phyloP scores from a whole-genome alignment of 2,329 filamentous ascomycete species.

The Dothidotthia symphoricarpi region DNA sequence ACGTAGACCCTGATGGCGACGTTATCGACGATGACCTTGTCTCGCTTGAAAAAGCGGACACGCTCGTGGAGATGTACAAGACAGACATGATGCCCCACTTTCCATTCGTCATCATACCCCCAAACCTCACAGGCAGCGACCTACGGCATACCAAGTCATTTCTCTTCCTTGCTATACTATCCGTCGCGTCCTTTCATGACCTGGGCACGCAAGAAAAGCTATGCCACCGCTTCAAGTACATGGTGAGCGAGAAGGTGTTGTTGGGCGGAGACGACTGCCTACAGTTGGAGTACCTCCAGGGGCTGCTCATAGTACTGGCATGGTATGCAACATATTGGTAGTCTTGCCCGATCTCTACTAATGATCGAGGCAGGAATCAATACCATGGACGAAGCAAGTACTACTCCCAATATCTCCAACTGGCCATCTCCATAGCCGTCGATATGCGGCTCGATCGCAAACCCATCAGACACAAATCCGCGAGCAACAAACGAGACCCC shows the following conservation, averaged over 20 bases:
- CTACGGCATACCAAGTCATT: constrained; percentile 33
- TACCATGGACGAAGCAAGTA: constrained; percentile 31
- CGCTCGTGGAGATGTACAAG: constrained; percentile 35
- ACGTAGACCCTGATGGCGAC: constrained; percentile 22
- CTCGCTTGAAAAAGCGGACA: constrained; percentile 25
- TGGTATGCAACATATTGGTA: constrained; percentile 16
- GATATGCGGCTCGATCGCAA: constrained; percentile 33
- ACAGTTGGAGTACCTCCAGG: constrained; percentile 30
- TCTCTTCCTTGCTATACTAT: constrained; percentile 29
- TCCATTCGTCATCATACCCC: constrained; percentile 38
- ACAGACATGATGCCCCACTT: constrained; percentile 41
- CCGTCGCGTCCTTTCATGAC: constrained; percentile 34
- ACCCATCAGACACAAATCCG: constrained; percentile 17
- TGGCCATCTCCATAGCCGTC: constrained; percentile 33
- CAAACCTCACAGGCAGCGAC: constrained; percentile 18
- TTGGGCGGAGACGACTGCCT: constrained; percentile 31
- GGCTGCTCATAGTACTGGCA: constrained; percentile 28
- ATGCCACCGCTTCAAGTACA: constrained; percentile 31
- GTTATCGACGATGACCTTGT: constrained; percentile 31
- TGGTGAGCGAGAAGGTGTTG: constrained; percentile 30
- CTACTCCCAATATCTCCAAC: constrained; percentile 32
- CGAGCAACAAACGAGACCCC: constrained; percentile 25
- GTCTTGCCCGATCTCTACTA: not conserved
- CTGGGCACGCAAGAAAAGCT: constrained; percentile 37
- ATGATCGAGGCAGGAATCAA: constrained; percentile 25